Evolutionary conservation across 345 rosid species (phyloP), one percentile per base, ranked within the genome.

Genomic region (Gossypium longicalyx): DNA sequence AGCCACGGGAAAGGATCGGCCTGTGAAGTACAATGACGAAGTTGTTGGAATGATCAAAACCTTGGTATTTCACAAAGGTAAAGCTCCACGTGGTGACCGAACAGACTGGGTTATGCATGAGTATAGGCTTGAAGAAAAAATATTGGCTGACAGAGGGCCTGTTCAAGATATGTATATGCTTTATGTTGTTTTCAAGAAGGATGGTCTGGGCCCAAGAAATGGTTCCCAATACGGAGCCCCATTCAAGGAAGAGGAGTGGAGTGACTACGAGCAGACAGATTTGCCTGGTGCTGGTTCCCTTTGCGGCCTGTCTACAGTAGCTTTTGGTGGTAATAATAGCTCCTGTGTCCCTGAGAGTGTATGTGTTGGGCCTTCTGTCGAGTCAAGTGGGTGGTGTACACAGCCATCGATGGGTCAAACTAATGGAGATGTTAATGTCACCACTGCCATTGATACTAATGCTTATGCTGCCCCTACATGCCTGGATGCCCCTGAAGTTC

Each of bases 51-150:
- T 45, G 87, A 90, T 74, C 7, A 92, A 79, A 74, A 90, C 89
- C 25, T 70, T 94, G 74, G 65, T 94, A 77, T 94, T 84, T 65
- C 89, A 92, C 59, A 72, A 0, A 7, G 94, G 93, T 10, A 85
- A 82, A 82, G 83, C 80, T 3, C 88, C 86, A 11, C 61, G 68
- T 9, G 89, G 87, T 43, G 80, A 77, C 1, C 70, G 97, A 16
- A 94, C 98, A 1, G 88, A 94, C 64, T 94, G 97, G 98, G 88
- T 92, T 2, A 92, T 94, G 81, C 89, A 92, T 29, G 97, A 94
- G 44, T 92, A 94, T 48, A 86, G 89, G 57, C 76, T 75, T 71
- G 76, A 83, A 51, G 90, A 85, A 7, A 74, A 71, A 72, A 80
- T 41, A 34, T 79, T 89, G 73, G 75, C 81, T 16, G 49, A 16